Conservation (phyloP, 371 early-diverging fungal species). For the Mortierella sp. region DNA sequence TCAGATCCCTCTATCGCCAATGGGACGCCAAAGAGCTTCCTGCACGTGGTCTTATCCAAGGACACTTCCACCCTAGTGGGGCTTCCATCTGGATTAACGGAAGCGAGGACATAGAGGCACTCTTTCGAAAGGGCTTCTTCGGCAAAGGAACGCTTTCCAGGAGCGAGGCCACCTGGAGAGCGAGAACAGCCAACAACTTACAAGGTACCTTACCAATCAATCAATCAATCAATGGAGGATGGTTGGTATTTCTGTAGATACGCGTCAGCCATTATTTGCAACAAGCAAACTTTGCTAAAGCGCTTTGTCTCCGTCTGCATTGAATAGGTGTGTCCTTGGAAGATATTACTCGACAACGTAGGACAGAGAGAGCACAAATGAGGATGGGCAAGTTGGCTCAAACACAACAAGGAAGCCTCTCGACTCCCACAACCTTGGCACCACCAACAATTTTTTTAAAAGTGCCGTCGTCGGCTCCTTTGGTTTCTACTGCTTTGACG, state of each 20-base stretch:
- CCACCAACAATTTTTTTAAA: neutral
- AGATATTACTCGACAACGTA: slow-evolving; percentile 63
- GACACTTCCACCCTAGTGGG: slow-evolving; percentile 40
- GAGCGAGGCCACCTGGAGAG: slow-evolving; percentile 83
- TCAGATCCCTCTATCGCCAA: slow-evolving; percentile 11
- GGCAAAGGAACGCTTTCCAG: slow-evolving; percentile 90
- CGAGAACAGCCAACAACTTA: slow-evolving; percentile 37
- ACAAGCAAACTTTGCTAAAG: neutral
- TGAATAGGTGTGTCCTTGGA: slow-evolving; percentile 52
- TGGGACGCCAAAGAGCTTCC: neutral
- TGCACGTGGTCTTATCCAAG: slow-evolving; percentile 16
- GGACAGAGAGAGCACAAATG: slow-evolving; percentile 60
- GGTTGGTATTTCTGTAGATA: neutral
- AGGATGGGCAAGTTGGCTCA: slow-evolving; percentile 34
- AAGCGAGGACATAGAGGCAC: slow-evolving; percentile 41
- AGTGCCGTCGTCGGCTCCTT: neutral
- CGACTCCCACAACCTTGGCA: neutral
- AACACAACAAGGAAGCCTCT: neutral
- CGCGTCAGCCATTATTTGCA: neutral
- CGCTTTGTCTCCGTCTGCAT: neutral
- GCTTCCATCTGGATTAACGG: slow-evolving; percentile 61
- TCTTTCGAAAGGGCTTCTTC: slow-evolving; percentile 82
- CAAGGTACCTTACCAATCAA: slow-evolving; percentile 20
- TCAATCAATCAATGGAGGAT: neutral
- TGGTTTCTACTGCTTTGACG: neutral